A percentile compares a stretch with the other conserved stretches of the same genome.
Evolutionary conservation across 495 filamentous ascomycete genomes (phyloP).

Genomic region (Daldinia grandis): DNA sequence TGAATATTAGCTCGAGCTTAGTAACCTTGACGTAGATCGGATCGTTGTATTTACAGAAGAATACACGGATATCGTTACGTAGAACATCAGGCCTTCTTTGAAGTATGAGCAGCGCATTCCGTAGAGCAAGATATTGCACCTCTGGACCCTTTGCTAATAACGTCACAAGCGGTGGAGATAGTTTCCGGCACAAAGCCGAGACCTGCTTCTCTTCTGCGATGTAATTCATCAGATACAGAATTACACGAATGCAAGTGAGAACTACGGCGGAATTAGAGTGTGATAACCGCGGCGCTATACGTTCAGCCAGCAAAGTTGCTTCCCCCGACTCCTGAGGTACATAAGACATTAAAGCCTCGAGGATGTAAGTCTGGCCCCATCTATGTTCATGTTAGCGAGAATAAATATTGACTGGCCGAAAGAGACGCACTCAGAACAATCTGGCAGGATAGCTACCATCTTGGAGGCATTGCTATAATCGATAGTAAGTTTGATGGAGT

Average conservation of each 20-base stretch:
- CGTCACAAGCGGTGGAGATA: slow-evolving; percentile 95
- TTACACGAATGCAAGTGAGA: slow-evolving; percentile 92
- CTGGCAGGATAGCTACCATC: slow-evolving; percentile 93
- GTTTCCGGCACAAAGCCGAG: slow-evolving; percentile 84
- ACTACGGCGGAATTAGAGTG: slow-evolving; percentile 98
- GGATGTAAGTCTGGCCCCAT: slow-evolving; percentile 99
- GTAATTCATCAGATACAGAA: slow-evolving; percentile 99
- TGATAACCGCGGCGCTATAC: slow-evolving; percentile 90
- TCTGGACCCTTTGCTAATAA: slow-evolving; percentile 95
- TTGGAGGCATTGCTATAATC: slow-evolving; percentile 97
- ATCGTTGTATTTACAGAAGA: slow-evolving; percentile 99
- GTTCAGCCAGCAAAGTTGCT: slow-evolving; percentile 88
- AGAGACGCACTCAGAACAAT: slow-evolving; percentile 88
- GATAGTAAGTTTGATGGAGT: slow-evolving; percentile 96
- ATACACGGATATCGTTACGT: slow-evolving; percentile 95
- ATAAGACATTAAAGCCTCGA: slow-evolving; percentile 98
- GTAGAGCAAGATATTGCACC: slow-evolving; percentile 93
- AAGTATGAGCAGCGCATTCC: slow-evolving; percentile 93
- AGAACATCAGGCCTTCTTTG: slow-evolving; percentile 94
- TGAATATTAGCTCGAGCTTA: slow-evolving; percentile 98
- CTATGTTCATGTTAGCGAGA: slow-evolving; percentile 57
- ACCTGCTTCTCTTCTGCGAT: slow-evolving; percentile 94
- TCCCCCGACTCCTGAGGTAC: slow-evolving; percentile 91
- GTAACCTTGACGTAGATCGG: slow-evolving; percentile 99
- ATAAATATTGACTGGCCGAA: neutral